Conservation (phyloP, 495 filamentous ascomycete species). For the Hypoxylon lienhwacheense region DNA sequence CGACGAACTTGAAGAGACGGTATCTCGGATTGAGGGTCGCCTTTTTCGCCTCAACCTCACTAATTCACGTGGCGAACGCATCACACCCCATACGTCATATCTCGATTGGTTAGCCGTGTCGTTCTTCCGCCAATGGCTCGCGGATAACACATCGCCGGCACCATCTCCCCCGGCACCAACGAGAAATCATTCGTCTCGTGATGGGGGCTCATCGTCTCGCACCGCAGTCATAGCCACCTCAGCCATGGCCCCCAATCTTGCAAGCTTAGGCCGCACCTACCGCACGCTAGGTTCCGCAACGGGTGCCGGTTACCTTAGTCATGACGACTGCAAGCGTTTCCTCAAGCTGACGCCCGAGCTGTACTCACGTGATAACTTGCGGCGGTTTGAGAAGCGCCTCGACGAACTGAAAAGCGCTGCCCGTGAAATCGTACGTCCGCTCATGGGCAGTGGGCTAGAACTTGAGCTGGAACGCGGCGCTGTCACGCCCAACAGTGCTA, state of each 20-base stretch:
- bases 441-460: constrained; percentile 83
- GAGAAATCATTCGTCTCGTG: constrained; percentile 26
- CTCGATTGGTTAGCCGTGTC: constrained; percentile 84
- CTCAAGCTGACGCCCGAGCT: constrained; percentile 73
- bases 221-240: constrained; percentile 23
- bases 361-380: constrained; percentile 71
- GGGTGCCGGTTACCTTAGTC: constrained; percentile 66
- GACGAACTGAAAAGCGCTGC: constrained; percentile 86
- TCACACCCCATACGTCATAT: constrained; percentile 75
- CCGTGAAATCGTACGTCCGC: constrained; percentile 76
- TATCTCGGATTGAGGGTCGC: constrained; percentile 67
- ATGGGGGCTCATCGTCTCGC: constrained; percentile 21
- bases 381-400: constrained; percentile 78
- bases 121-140: constrained; percentile 87
- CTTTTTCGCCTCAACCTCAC: constrained; percentile 80
- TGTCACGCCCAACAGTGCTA: constrained; percentile 23
- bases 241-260: constrained; percentile 42
- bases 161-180: constrained; percentile 48
- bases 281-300: constrained; percentile 65
- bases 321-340: constrained; percentile 87
- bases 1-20: constrained; percentile 74
- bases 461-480: constrained; percentile 57
- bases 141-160: constrained; percentile 78
- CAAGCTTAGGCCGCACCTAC: constrained; percentile 67
- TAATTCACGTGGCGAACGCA: constrained; percentile 76